Base-by-base conservation (phyloP, 2,329 filamentous ascomycete genomes). In the Arachnomyces sp. region DNA sequence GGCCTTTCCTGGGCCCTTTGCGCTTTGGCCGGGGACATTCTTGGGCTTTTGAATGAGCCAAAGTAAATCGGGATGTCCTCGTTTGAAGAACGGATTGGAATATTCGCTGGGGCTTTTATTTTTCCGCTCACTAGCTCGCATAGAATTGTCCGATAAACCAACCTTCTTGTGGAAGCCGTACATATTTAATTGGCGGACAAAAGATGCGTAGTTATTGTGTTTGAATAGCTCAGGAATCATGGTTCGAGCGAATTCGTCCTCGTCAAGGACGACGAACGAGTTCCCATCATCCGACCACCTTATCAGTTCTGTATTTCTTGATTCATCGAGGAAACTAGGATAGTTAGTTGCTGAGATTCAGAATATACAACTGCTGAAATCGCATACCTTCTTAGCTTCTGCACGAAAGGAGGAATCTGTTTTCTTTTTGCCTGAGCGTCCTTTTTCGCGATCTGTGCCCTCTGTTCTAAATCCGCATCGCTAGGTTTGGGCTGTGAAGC, bases 71-170 rank as follows among this genome's bases (percentile, higher is more conserved):
- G 89, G 89, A 50, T 94, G 83, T 3, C 89, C 90, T 34, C 88
- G 84, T 52, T 88, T 86, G 66, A 98, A 98, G 66, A 89, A 98
- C 7, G 87, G 87, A 61, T 98, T 95, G 52, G 86, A 89, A 62
- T 98, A 98, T 71, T 96, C 92, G 73, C 89, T 96, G 0, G 92
- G 92, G 43, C 88, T 95, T 68, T 98, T 98, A 60, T 90, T 90
- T 62, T 95, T 95, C 46, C 89, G 82, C 67, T 96, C 92, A 59
- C 89, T 95, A 4, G 93, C 89, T 51, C 92, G 85, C 84, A 98
- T 93, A 0, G 89, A 95, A 59, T 95, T 95, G 63, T 98, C 92
- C 3, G 89, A 95, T 13, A 98, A 74, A 3, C 86, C 86, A 3
- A 92, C 86, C 31, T 86, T 83, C 55, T 79, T 79, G 53, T 79